phyloP scores from a whole-genome alignment of 1,284 basidiomycete genomes.

The Ustilago hordei region DNA sequence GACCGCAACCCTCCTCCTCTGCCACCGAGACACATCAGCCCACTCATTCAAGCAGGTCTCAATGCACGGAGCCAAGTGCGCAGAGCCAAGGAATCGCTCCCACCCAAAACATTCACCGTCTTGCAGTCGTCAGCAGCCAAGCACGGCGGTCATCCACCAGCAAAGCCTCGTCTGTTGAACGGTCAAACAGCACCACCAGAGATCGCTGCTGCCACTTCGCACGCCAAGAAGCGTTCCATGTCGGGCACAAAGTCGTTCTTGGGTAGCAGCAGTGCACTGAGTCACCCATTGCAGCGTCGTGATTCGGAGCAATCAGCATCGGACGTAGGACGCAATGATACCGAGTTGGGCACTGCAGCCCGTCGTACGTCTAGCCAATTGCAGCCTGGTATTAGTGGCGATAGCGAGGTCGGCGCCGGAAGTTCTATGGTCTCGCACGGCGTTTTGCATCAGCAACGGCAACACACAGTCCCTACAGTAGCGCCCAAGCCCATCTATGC shows the following conservation, averaged over 20 bases:
- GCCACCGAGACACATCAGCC: constrained; percentile 64
- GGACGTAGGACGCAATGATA: constrained; percentile 31
- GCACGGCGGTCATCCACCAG: constrained; percentile 34
- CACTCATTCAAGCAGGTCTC: constrained; percentile 68
- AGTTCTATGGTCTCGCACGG: constrained; percentile 31
- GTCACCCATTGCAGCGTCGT: constrained; percentile 34
- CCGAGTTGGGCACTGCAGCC: constrained; percentile 23
- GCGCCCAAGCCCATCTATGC: constrained; percentile 62
- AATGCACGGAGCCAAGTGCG: constrained; percentile 65
- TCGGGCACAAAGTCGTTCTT: constrained; percentile 50
- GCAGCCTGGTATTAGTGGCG: constrained; percentile 30
- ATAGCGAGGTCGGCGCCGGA: constrained; percentile 35
- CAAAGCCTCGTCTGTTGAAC: constrained; percentile 57
- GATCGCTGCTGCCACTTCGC: constrained; percentile 31
- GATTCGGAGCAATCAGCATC: constrained; percentile 47
- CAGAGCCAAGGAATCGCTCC: constrained; percentile 60
- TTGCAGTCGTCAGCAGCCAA: constrained; percentile 58
- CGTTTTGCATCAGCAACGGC: constrained; percentile 17
- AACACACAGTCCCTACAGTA: constrained; percentile 48
- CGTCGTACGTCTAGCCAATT: constrained; percentile 38
- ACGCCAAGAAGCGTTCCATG: constrained; percentile 54
- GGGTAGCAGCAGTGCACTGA: constrained; percentile 27
- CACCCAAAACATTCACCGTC: constrained; percentile 68
- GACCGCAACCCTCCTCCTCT: constrained; percentile 58
- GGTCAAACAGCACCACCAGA: constrained; percentile 59